Evolutionary conservation across 2,329 filamentous ascomycete genomes (phyloP).

Genomic region (Pseudogymnoascus sp.): DNA sequence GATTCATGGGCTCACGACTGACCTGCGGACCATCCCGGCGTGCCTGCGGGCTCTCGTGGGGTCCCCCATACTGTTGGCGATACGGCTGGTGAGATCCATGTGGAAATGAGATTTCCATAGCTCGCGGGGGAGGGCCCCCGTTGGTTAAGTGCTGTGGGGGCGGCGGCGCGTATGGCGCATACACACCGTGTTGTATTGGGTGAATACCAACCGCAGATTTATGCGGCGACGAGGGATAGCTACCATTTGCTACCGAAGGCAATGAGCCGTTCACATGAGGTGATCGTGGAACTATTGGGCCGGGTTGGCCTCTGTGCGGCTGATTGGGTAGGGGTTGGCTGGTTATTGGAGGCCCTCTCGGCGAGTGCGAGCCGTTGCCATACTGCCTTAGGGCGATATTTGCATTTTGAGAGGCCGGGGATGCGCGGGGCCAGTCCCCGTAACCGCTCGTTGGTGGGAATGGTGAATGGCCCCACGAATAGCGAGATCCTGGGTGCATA

Average conservation of each 20-base stretch:
- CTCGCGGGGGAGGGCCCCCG: constrained; percentile 32
- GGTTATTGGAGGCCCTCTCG: constrained; percentile 20
- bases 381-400: constrained; percentile 36
- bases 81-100: constrained; percentile 38
- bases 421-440: constrained; percentile 43
- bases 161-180: constrained; percentile 24
- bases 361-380: constrained; percentile 37
- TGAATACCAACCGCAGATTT: constrained; percentile 15
- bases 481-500: constrained; percentile 25
- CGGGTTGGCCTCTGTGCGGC: constrained; percentile 18
- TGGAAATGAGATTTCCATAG: constrained; percentile 39
- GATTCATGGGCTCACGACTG: constrained; percentile 16
- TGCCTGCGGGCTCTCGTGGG: constrained; percentile 23
- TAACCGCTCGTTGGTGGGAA: constrained; percentile 32
- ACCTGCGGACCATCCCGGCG: constrained; percentile 26
- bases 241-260: constrained; percentile 35
- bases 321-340: constrained; percentile 17
- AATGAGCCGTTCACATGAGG: constrained; percentile 37
- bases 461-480: constrained; percentile 27
- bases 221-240: constrained; percentile 30
- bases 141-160: constrained; percentile 28
- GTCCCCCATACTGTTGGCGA: constrained; percentile 28
- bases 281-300: constrained; percentile 28
- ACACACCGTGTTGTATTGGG: constrained; percentile 21
- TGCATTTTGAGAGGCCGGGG: constrained; percentile 37